Percentiles rank a stretch among this genome's conserved stretches.
These are phyloP conservation scores for Stentor coeruleus DNA, from an alignment of 73 alveolate genomes.

Conservation along the genomic window DNA sequence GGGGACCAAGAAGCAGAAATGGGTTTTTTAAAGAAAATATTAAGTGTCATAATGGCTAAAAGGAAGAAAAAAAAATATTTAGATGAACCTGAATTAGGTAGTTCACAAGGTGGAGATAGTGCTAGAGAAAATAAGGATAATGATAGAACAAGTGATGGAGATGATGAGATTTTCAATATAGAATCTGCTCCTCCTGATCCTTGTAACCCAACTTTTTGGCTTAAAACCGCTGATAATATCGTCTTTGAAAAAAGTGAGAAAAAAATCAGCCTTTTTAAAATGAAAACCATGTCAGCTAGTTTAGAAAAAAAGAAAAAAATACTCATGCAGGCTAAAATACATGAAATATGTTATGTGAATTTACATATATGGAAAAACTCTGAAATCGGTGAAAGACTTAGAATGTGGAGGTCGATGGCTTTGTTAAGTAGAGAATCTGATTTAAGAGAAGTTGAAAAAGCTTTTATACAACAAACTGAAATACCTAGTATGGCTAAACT, in stretches of 20 bases:
- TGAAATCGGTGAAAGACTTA: neutral
- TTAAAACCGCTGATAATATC: neutral
- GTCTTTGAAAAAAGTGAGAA: neutral
- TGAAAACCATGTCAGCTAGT: neutral
- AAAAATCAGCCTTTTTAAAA: neutral
- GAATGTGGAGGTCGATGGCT: neutral
- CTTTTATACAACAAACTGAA: neutral
- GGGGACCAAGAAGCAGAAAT: neutral
- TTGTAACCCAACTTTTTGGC: neutral
- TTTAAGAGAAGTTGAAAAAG: neutral
- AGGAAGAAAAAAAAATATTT: neutral
- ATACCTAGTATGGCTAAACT: too few relatives aligned
- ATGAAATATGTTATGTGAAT: neutral
- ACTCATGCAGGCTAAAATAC: too few relatives aligned
- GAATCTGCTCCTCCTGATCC: neutral
- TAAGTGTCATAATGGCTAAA: neutral
- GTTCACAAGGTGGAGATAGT: neutral
- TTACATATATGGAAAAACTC: neutral
- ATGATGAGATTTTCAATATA: neutral
- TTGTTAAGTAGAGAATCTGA: neutral
- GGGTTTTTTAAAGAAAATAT: neutral
- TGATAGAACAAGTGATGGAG: neutral
- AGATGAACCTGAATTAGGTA: neutral
- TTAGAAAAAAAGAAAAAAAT: too few relatives aligned
- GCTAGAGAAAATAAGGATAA: neutral